Evolutionary conservation across 163 green algal genomes (phyloP), one percentile per base, ranked within the genome.

Genomic region (Scenedesmus sp.): DNA sequence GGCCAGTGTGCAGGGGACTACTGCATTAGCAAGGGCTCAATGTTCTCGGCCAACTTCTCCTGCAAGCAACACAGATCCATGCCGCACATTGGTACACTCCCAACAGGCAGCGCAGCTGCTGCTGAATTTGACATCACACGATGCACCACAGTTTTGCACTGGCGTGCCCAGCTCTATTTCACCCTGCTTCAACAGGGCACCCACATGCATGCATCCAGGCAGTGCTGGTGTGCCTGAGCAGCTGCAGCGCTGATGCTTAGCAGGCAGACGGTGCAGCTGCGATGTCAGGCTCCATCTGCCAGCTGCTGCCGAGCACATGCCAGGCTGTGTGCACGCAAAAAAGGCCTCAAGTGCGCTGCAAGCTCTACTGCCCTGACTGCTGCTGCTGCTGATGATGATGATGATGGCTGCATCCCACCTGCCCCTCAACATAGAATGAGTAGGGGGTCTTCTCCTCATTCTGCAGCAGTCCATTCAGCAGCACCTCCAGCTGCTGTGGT

Each of bases 381-480:
- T 46, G 81, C 46, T 76, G 81, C 44, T 80, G 68, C 22, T n/a
- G 76, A 5, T 49, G 76, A 35, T 56, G 76, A 35, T 56, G 76
- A 10, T 10, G 35, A 35, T 7, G 76, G n/a, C n/a, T 72, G 49
- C 5, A 35, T 43, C 40, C 0, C 87, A 98, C 96, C 90, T 97
- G 87, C 3, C 98, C 97, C 22, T 98, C 93, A 13, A 99, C 94
- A 46, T 97, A 97, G 82, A 99, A 99, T 2, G 96, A 96, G 91
- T 99, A 99, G 0, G 97, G 96, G 46, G 97, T 86, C 78, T 93
- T 95, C 81, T 98, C 96, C 61, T 97, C 96, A 78, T 98, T 97
- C 6, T 95, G 86, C 12, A 99, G 94, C 76, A 99, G 91, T 0
- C 93, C 93, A 91, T 99, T 99, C 6, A 99, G 93, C 72, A 99